These are phyloP conservation scores for Arthrinium phaeospermum DNA, from an alignment of 2,329 filamentous ascomycete genomes.

Conservation along the genomic window DNA sequence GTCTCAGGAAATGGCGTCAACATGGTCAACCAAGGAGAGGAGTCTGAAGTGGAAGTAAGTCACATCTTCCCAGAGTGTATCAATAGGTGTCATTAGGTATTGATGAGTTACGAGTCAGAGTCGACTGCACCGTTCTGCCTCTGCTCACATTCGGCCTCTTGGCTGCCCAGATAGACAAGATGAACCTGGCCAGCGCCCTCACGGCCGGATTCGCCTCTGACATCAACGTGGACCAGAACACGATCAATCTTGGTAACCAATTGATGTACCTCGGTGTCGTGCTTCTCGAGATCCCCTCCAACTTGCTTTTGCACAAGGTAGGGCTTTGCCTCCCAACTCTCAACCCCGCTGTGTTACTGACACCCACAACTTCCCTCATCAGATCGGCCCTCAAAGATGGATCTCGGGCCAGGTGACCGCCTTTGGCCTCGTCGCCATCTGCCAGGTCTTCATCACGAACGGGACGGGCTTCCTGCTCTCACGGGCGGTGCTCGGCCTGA, in stretches of 20 bases:
- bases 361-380: not conserved
- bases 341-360: not conserved
- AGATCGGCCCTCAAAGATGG: slow-evolving; percentile 52
- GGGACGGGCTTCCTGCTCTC: slow-evolving; percentile 49
- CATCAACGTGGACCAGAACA: slow-evolving; percentile 50
- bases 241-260: slow-evolving; percentile 59
- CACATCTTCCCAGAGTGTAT: accelerated
- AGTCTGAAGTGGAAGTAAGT: not conserved
- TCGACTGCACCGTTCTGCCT: slow-evolving; percentile 53
- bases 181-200: slow-evolving; percentile 58
- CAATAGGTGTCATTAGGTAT: accelerated
- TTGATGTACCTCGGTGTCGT: slow-evolving; percentile 59
- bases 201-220: slow-evolving; percentile 53
- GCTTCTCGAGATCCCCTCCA: slow-evolving; percentile 58
- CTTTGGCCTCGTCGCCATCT: slow-evolving; percentile 52
- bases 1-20: not conserved
- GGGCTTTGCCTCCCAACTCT: not conserved
- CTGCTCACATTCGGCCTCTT: slow-evolving; percentile 55
- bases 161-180: slow-evolving; percentile 58
- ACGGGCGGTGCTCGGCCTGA: slow-evolving; percentile 49
- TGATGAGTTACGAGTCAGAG: slow-evolving; percentile 35
- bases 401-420: slow-evolving; percentile 54
- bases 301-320: slow-evolving; percentile 44
- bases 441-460: slow-evolving; percentile 49
- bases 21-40: not conserved